phyloP scores from a whole-genome alignment of 805 yeast genomes.

The Ogataea pilisensis region DNA sequence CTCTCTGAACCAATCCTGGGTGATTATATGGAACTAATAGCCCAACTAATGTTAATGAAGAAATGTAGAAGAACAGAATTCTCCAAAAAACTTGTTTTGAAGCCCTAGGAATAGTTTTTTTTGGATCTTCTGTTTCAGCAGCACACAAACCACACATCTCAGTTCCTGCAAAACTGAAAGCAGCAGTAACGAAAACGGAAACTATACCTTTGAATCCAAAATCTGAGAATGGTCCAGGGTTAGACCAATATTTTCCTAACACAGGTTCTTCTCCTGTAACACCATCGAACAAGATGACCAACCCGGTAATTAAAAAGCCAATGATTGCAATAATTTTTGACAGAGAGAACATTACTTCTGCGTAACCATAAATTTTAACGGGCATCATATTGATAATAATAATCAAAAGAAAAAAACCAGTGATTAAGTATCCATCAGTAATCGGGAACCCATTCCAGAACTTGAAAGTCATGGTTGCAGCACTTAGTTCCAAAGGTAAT shows the following conservation, averaged over 20 bases:
- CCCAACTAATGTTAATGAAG: slow-evolving; percentile 42
- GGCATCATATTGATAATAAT: slow-evolving; percentile 49
- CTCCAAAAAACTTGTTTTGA: slow-evolving; percentile 57
- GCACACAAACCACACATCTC: slow-evolving; percentile 50
- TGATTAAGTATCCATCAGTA: slow-evolving; percentile 47
- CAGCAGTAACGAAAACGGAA: slow-evolving; percentile 51
- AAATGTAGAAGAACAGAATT: slow-evolving; percentile 43
- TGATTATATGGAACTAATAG: slow-evolving; percentile 44
- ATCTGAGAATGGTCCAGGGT: slow-evolving; percentile 39
- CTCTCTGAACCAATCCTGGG: slow-evolving; percentile 27
- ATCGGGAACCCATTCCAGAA: slow-evolving; percentile 42
- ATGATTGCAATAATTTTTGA: slow-evolving; percentile 46
- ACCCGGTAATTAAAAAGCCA: slow-evolving; percentile 53
- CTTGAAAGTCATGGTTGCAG: slow-evolving; percentile 50
- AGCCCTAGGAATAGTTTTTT: slow-evolving; percentile 46
- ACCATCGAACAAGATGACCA: slow-evolving; percentile 45
- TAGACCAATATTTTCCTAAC: slow-evolving; percentile 42
- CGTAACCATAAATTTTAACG: slow-evolving; percentile 52
- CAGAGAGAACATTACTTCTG: slow-evolving; percentile 47
- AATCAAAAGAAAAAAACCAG: slow-evolving; percentile 46
- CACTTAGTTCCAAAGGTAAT: slow-evolving; percentile 48
- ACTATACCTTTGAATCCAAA: slow-evolving; percentile 50
- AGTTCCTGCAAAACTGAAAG: slow-evolving; percentile 51
- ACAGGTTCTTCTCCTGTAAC: slow-evolving; percentile 40
- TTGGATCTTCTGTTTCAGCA: slow-evolving; percentile 45